Evolutionary conservation across 805 yeast genomes (phyloP), one percentile per base, ranked within the genome.

Genomic region (Zygotorulaspora chibaensis): DNA sequence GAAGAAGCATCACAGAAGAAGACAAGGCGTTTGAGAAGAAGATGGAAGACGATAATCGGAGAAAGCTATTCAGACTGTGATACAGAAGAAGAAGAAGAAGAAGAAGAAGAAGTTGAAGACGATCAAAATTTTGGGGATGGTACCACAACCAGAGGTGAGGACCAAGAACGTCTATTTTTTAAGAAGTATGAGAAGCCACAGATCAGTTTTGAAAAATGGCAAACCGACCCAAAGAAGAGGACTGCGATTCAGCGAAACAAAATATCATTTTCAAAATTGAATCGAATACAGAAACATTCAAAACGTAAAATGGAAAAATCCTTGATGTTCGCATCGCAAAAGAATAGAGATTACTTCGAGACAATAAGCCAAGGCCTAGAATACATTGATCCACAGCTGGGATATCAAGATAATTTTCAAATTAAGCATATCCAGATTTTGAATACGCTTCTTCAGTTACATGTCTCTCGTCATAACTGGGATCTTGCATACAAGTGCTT

Each of bases 391-490:
- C 47, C 40, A 7, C 39, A 35, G 16, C 40, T 39, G 12, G 48
- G 37, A 11, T 16, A 41, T 4, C 38, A 28, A 11, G 38, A 51
- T 9, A 54, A 49, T 23, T 56, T 50, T 27, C 54, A 53, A 20
- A 43, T 42, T 4, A 53, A 52, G 42, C 65, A 64, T 42, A 45
- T 61, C 6, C 47, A 46, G 11, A 54, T 51, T 16, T 43, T 81
- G 36, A 69, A 63, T 26, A 67, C 69, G 10, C 59, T 81, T 15
- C 58, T 84, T 28, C 83, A 81, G 51, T 33, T 76, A 9, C 70
- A 71, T 45, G 58, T 84, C 3, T 55, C 76, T 35, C 63, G 71
- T 30, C 57, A 67, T 26, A 72, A 80, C 8, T 84, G 88, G 88
- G 54, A 59, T 5, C 37, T 68, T 12, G 84, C 86, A 0, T 80